Percentiles rank a stretch among this genome's conserved stretches.
These are phyloP conservation scores for Myxozyma mucilagina DNA, from an alignment of 805 yeast genomes.

Conservation along the genomic window DNA sequence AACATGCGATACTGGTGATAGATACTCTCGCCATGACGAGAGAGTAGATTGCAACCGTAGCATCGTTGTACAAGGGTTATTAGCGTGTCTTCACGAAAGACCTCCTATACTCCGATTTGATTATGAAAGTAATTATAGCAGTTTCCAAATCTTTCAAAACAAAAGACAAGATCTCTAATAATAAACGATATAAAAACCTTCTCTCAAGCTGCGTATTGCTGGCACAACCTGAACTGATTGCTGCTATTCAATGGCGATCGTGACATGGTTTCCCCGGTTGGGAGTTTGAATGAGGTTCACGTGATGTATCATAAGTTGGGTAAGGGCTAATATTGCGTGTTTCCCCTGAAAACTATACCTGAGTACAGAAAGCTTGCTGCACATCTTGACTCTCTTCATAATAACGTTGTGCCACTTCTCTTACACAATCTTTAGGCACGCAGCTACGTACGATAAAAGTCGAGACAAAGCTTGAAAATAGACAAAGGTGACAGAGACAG, in stretches of 20 bases:
- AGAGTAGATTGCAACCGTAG: conserved; percentile 64
- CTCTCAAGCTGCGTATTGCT: too few relatives aligned
- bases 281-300: not conserved
- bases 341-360: not conserved
- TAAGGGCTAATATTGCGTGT: not conserved
- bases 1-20: conserved; percentile 85
- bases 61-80: conserved; percentile 37
- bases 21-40: conserved; percentile 83
- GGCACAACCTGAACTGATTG: too few relatives aligned
- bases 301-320: not conserved
- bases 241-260: not conserved
- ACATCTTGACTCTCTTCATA: too few relatives aligned
- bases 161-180: not conserved
- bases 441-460: too few relatives aligned
- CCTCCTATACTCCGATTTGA: not conserved
- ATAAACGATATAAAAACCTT: not conserved
- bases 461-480: too few relatives aligned
- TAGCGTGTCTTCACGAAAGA: not conserved
- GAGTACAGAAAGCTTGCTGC: not conserved
- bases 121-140: not conserved
- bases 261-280: not conserved
- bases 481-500: too few relatives aligned
- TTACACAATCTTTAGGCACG: not conserved
- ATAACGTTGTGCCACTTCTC: not conserved
- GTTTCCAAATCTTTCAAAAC: not conserved